Evolutionary conservation across 1,284 basidiomycete species (phyloP), one percentile per base, ranked within the genome.

Genomic region (Fomitopsis schrenkii): DNA sequence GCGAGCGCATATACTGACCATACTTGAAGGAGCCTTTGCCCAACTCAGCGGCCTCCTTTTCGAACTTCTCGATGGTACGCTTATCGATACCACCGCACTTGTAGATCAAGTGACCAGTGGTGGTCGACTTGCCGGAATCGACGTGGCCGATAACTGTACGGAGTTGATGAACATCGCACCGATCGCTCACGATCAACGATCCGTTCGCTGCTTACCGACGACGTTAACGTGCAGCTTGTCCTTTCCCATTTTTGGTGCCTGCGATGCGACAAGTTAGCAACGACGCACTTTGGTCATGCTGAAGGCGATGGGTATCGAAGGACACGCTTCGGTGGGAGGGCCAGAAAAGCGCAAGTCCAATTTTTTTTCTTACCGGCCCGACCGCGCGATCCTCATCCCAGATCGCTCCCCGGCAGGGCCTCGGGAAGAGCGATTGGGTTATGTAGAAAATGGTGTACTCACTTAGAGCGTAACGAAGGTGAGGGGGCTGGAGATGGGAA

Each of bases 11-110:
- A 62, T 22, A 38, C 56, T 50, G 77, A 93, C 91, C 94, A 83
- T 96, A 97, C 82, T 97, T 97, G 91, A 98, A 98, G 76, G 96
- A 98, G 79, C 95, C 95, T 87, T 99, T 99, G 78, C 97, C 97
- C 77, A 98, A 92, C 80, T 99, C 97, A 83, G 95, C 94, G 75
- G 97, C 97, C 84, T 99, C 97, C 91, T 99, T 99, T 89, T 99
- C 97, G 88, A 98, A 99, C 85, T 98, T 99, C 85, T 99, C 96
- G 74, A 99, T 98, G 80, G 96, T 98, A 91, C 97, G 97, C 87
- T 99, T 99, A 82, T 99, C 97, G 84, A 99, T 99, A 94, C 97
- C 97, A 90, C 97, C 97, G 81, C 97, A 99, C 91, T 99, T 98
- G 94, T 98, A 98, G 90, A 99, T 99, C 83, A 99, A 86, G 87